phyloP scores from a whole-genome alignment of 2,329 filamentous ascomycete genomes.

The Stenocarpella maydis region DNA sequence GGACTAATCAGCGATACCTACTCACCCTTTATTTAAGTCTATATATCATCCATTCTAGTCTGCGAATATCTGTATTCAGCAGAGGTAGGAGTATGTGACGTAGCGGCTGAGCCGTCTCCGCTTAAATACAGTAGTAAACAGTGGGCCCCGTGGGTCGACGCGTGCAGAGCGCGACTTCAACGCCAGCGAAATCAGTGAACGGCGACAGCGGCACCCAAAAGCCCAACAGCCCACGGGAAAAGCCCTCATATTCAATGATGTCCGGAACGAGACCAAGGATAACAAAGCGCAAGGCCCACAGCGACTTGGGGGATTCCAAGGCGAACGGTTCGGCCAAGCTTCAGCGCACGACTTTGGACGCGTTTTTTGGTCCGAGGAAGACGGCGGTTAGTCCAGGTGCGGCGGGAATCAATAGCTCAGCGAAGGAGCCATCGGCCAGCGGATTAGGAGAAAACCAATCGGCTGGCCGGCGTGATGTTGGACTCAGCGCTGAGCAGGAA shows the following conservation, averaged over 20 bases:
- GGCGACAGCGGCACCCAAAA: neutral
- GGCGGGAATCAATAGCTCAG: no score
- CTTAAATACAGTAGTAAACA: neutral
- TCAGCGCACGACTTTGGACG: constrained; percentile 6
- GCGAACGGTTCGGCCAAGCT: neutral
- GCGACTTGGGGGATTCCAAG: neutral
- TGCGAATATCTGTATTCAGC: no score
- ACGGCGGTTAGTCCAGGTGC: no score
- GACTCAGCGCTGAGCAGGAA: constrained; percentile 74
- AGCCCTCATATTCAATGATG: neutral
- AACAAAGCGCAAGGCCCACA: neutral
- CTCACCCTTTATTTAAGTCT: no score
- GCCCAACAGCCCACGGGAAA: neutral
- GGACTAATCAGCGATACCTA: no score
- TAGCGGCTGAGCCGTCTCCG: no score
- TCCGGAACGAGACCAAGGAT: neutral
- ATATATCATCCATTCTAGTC: no score
- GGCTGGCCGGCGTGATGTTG: neutral
- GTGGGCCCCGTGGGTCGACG: constrained; percentile 12
- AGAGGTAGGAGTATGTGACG: no score
- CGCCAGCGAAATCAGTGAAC: neutral
- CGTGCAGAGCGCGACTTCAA: constrained; percentile 9
- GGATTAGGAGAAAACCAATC: no score
- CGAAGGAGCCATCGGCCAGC: neutral
- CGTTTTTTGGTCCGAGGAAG: constrained; percentile 13